A percentile compares a stretch with the other conserved stretches of the same genome.
Evolutionary conservation across 768 basidiomycete genomes (phyloP).

Genomic region (Lyophyllum atratum): DNA sequence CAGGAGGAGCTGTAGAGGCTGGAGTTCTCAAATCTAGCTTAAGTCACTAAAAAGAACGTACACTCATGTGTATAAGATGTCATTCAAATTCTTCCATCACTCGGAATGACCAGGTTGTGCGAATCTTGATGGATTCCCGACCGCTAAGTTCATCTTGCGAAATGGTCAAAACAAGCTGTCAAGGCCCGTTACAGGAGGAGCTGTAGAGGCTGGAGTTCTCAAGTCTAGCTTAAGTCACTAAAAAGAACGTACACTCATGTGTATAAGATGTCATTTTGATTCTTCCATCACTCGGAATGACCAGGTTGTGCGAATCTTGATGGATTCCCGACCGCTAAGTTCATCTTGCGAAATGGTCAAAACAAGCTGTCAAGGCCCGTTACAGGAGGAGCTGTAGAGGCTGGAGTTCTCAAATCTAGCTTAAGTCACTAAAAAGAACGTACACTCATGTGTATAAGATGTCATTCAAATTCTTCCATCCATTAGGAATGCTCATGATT

Average conservation of each 20-base stretch:
- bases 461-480: neutral
- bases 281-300: too few relatives aligned
- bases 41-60: neutral
- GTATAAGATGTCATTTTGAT: too few relatives aligned
- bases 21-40: conserved; percentile 7
- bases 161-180: conserved; percentile 12
- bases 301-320: conserved; percentile 1
- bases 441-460: neutral
- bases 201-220: conserved; percentile 8
- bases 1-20: conserved; percentile 11
- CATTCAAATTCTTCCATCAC: too few relatives aligned
- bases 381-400: conserved; percentile 10
- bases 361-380: conserved; percentile 14
- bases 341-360: conserved; percentile 9
- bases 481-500: neutral
- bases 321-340: conserved; percentile 6
- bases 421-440: neutral
- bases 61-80: too few relatives aligned
- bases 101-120: neutral
- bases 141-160: conserved; percentile 8
- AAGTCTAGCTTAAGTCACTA: neutral
- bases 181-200: conserved; percentile 13
- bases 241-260: too few relatives aligned
- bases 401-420: conserved; percentile 8
- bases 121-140: neutral